Conservation (phyloP, 2,329 filamentous ascomycete species). For the Aureobasidium vineae region DNA sequence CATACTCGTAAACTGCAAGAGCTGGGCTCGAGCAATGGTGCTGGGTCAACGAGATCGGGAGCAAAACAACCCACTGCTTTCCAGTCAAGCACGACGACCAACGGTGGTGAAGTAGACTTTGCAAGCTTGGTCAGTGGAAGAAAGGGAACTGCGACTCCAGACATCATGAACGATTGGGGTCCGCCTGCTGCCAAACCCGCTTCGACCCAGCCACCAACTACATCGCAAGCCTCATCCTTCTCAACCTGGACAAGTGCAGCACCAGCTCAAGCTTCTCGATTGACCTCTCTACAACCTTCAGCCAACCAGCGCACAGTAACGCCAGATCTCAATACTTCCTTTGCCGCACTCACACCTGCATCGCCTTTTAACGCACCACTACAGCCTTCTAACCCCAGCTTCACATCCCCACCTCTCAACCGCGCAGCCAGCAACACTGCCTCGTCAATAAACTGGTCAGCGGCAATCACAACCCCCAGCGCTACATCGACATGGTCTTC, state of each 20-base stretch:
- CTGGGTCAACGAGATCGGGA: conserved; percentile 40
- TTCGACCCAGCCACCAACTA: conserved; percentile 33
- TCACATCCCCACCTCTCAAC: conserved; percentile 30
- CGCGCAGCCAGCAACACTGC: conserved; percentile 35
- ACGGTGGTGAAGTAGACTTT: conserved; percentile 71
- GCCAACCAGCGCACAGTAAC: conserved; percentile 36
- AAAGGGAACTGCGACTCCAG: conserved; percentile 40
- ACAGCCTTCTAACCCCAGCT: conserved; percentile 28
- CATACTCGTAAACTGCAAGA: conserved; percentile 87
- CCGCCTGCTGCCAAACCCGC: conserved; percentile 38
- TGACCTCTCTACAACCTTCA: conserved; percentile 27
- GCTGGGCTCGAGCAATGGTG: conserved; percentile 58
- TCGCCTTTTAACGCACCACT: conserved; percentile 37
- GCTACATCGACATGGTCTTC: conserved; percentile 26
- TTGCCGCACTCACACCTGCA: conserved; percentile 38
- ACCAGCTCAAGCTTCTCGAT: not conserved
- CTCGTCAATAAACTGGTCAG: conserved; percentile 53
- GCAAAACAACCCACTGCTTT: conserved; percentile 58
- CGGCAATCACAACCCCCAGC: conserved; percentile 35
- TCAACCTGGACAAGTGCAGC: conserved; percentile 44
- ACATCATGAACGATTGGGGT: conserved; percentile 48
- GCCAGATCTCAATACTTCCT: conserved; percentile 37
- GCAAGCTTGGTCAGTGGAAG: conserved; percentile 84
- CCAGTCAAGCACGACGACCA: conserved; percentile 34
- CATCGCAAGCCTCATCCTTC: conserved; percentile 41